These are phyloP conservation scores for Mycena floridula DNA, from an alignment of 768 basidiomycete species.

Conservation along the genomic window DNA sequence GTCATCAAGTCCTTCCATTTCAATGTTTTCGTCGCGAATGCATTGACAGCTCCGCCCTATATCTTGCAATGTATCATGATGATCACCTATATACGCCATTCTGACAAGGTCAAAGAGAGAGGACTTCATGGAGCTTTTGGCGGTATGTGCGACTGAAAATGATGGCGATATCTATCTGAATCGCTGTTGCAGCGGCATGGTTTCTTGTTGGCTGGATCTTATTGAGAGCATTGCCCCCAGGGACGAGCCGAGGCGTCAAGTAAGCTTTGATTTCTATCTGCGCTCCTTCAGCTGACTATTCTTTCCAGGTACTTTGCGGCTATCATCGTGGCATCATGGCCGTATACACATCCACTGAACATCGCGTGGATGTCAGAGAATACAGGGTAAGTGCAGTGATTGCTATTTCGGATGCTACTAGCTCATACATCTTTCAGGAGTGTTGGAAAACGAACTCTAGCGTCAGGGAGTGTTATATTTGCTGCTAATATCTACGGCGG, in stretches of 20 bases:
- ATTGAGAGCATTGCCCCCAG: conserved; percentile 23
- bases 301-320: conserved; percentile 23
- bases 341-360: conserved; percentile 31
- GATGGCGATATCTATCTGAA: not conserved
- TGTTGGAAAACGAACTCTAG: conserved; percentile 27
- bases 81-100: conserved; percentile 25
- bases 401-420: not conserved
- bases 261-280: conserved; percentile 6
- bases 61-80: conserved; percentile 27
- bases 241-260: conserved; percentile 22
- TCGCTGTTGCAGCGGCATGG: conserved; percentile 24
- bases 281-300: not conserved
- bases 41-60: conserved; percentile 31
- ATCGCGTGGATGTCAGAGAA: conserved; percentile 37
- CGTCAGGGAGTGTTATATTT: conserved; percentile 29
- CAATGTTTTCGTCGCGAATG: conserved; percentile 29
- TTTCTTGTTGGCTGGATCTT: conserved; percentile 31
- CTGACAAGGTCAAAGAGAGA: conserved; percentile 26
- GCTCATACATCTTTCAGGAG: conserved; percentile 14
- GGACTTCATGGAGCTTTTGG: conserved; percentile 31
- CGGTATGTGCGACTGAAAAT: conserved; percentile 12
- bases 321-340: conserved; percentile 29
- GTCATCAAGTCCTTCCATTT: conserved; percentile 33
- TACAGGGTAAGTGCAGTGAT: conserved; percentile 18
- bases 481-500: conserved; percentile 19